A percentile compares a stretch with the other conserved stretches of the same genome.
These are phyloP conservation scores for Diplotaxis tenuifolia DNA, from an alignment of 345 rosid species.

Conservation along the genomic window DNA sequence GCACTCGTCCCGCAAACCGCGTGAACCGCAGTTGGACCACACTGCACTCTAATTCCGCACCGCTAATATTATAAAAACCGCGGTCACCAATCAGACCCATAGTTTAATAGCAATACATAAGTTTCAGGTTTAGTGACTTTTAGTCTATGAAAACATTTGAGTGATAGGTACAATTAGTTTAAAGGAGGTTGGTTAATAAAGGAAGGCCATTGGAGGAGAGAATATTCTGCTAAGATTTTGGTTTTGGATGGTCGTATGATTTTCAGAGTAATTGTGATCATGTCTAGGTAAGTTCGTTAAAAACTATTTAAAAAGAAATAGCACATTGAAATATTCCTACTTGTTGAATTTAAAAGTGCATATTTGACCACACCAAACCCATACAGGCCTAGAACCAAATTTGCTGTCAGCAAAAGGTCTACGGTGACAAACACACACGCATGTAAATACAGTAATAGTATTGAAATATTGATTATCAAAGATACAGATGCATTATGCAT, in stretches of 20 bases:
- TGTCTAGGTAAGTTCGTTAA: constrained; percentile 3
- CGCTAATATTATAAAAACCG: too few relatives aligned
- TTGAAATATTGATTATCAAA: neutral
- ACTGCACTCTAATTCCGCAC: too few relatives aligned
- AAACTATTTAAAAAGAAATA: constrained; percentile 9
- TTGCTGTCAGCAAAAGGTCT: constrained; percentile 9
- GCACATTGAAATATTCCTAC: neutral
- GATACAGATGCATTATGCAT: neutral
- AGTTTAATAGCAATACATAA: neutral
- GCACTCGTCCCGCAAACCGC: too few relatives aligned
- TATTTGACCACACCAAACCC: constrained; percentile 29
- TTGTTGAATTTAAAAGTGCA: constrained; percentile 1
- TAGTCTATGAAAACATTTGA: neutral
- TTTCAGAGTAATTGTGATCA: neutral
- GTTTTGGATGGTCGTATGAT: constrained; percentile 1
- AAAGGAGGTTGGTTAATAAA: constrained; percentile 12
- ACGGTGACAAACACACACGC: constrained; percentile 2
- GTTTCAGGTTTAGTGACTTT: neutral
- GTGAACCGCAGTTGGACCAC: too few relatives aligned
- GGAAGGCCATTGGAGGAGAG: constrained; percentile 5
- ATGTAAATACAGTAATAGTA: neutral
- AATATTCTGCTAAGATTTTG: constrained; percentile 2
- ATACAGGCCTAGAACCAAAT: constrained; percentile 8
- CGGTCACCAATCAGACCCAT: too few relatives aligned
- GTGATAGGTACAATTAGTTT: neutral